Conservation (phyloP, 805 yeast species). For the Myxozyma vanderwaltii region DNA sequence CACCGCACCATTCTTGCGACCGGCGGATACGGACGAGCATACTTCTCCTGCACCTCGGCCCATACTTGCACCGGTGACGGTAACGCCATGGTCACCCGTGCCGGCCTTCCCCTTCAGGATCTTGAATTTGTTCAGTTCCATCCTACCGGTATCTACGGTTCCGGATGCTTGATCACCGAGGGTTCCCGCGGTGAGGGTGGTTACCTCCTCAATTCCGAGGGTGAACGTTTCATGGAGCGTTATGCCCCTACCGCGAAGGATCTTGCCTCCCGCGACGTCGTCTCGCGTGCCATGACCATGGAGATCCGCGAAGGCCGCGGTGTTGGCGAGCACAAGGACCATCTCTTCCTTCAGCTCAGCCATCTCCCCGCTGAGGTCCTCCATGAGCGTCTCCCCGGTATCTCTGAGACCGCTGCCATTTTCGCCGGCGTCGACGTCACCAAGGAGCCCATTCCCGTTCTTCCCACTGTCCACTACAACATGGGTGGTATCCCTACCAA, state of each 20-base stretch:
- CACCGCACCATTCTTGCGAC: conserved; percentile 96
- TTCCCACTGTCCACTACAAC: conserved; percentile 98
- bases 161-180: conserved; percentile 98
- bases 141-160: conserved; percentile 98
- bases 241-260: conserved; percentile 99
- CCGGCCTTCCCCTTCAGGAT: conserved; percentile 97
- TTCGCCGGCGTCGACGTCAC: conserved; percentile 99
- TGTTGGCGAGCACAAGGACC: conserved; percentile 95
- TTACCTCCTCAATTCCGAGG: conserved; percentile 90
- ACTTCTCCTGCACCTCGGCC: conserved; percentile 98
- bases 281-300: conserved; percentile 96
- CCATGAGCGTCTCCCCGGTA: conserved; percentile 97
- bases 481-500: conserved; percentile 99
- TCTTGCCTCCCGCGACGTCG: conserved; percentile 97
- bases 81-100: conserved; percentile 96
- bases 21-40: conserved; percentile 98
- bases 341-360: conserved; percentile 88
- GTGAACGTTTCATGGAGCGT: conserved; percentile 99
- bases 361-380: conserved; percentile 91
- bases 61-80: conserved; percentile 99
- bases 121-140: conserved; percentile 98
- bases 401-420: conserved; percentile 96
- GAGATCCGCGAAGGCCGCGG: conserved; percentile 99
- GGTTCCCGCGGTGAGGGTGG: conserved; percentile 99
- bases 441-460: conserved; percentile 96